Percentiles rank a stretch among this genome's conserved stretches.
phyloP scores from a whole-genome alignment of 1,284 basidiomycete genomes.

The Tylopilus sp. region DNA sequence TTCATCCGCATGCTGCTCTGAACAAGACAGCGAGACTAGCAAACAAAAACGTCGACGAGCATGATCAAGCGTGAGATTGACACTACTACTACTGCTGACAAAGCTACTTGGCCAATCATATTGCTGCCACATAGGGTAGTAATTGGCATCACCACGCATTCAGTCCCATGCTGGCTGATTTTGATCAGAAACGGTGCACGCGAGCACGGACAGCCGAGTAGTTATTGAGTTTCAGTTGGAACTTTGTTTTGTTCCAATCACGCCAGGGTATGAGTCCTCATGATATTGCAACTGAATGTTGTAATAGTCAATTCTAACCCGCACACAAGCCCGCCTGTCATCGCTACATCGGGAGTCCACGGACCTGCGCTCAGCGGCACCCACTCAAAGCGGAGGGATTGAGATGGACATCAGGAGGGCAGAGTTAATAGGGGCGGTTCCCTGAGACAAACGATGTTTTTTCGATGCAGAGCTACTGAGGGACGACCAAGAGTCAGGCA shows the following conservation, averaged over 20 bases:
- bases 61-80: too few species aligned
- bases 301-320: conserved; percentile 17
- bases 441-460: conserved; percentile 1
- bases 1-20: neutral
- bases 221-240: too few species aligned
- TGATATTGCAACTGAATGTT: neutral
- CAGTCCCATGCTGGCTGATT: too few species aligned
- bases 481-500: conserved; percentile 12
- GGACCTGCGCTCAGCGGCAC: conserved; percentile 11
- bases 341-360: conserved; percentile 18
- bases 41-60: neutral
- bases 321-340: conserved; percentile 17
- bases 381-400: conserved; percentile 23
- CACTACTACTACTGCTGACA: neutral
- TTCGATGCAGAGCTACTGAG: neutral
- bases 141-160: too few species aligned
- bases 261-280: too few species aligned
- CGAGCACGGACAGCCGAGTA: too few species aligned
- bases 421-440: too few species aligned
- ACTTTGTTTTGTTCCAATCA: too few species aligned
- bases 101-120: neutral
- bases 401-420: conserved; percentile 14
- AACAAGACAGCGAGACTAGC: neutral
- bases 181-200: too few species aligned
- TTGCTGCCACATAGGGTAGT: too few species aligned